Conservation (phyloP, 495 filamentous ascomycete genomes). For the Hyaloscypha variabilis region DNA sequence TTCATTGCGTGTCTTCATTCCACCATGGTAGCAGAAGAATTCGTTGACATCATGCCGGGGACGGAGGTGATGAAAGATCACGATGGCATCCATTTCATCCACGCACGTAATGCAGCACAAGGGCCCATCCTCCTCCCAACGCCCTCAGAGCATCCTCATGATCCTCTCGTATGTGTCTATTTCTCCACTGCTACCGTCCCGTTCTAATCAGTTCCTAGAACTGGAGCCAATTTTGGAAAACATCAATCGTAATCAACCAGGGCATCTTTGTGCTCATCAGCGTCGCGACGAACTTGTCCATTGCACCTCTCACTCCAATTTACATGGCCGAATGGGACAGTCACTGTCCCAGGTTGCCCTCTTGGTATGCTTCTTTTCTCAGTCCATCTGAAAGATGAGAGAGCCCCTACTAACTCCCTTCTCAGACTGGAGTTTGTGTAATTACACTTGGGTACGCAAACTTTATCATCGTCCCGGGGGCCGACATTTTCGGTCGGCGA, state of each 20-base stretch:
- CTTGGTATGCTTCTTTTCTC: not conserved
- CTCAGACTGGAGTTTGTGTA: constrained; percentile 4
- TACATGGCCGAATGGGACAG: not conserved
- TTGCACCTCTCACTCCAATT: constrained; percentile 11
- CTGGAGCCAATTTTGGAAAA: constrained; percentile 11
- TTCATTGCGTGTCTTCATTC: too few species aligned
- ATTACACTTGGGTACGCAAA: constrained; percentile 51
- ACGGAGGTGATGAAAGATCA: not conserved
- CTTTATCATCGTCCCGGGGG: constrained; percentile 61
- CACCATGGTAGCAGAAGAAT: too few species aligned
- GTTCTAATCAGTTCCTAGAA: not conserved
- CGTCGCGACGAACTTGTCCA: not conserved
- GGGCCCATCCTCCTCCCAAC: not conserved
- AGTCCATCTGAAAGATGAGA: too few species aligned
- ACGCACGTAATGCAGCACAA: not conserved
- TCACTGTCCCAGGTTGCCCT: not conserved
- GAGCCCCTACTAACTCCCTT: too few species aligned
- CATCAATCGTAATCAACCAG: too few species aligned
- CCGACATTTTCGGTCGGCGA: constrained; percentile 58
- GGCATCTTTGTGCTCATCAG: not conserved
- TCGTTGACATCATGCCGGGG: not conserved
- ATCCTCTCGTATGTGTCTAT: constrained; percentile 3
- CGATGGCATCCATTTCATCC: not conserved
- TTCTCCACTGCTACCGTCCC: too few species aligned
- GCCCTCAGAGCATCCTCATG: constrained; percentile 1